These are phyloP conservation scores for Oropetium thomaeum DNA, from an alignment of 176 grass and related monocot genomes.

Conservation along the genomic window DNA sequence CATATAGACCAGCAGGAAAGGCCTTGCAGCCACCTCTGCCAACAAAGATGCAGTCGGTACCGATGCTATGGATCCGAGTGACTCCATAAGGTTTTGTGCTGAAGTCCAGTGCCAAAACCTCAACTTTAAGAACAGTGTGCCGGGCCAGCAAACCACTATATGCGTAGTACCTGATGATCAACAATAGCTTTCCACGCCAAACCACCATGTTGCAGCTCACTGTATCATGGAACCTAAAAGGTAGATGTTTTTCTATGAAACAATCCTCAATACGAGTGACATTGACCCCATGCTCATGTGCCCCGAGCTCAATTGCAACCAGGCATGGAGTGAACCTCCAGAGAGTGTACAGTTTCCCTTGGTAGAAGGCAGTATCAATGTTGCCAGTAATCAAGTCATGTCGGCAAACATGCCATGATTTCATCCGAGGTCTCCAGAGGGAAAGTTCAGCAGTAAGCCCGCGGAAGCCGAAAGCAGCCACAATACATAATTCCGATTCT, in stretches of 20 bases:
- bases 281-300: not conserved
- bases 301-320: not conserved
- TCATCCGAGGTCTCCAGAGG: conserved; percentile 18
- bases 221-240: not conserved
- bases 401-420: not conserved
- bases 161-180: conserved; percentile 21
- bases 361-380: not conserved
- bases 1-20: conserved; percentile 24
- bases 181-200: not conserved
- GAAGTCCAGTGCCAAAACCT: conserved; percentile 19
- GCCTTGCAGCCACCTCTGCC: not conserved
- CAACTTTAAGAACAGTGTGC: not conserved
- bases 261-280: not conserved
- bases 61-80: conserved; percentile 8
- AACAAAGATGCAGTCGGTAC: conserved; percentile 21
- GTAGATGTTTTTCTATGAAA: not conserved
- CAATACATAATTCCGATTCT: not conserved
- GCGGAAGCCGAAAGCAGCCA: not conserved
- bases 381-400: fast-evolving
- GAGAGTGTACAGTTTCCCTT: conserved; percentile 21
- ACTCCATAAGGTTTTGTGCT: conserved; percentile 15
- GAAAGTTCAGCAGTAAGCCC: not conserved
- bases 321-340: not conserved
- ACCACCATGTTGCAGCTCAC: conserved; percentile 21
- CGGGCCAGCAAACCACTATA: not conserved